These are phyloP conservation scores for Amborella trichopoda DNA, from an alignment of 164 flowering plant genomes.

Conservation along the genomic window DNA sequence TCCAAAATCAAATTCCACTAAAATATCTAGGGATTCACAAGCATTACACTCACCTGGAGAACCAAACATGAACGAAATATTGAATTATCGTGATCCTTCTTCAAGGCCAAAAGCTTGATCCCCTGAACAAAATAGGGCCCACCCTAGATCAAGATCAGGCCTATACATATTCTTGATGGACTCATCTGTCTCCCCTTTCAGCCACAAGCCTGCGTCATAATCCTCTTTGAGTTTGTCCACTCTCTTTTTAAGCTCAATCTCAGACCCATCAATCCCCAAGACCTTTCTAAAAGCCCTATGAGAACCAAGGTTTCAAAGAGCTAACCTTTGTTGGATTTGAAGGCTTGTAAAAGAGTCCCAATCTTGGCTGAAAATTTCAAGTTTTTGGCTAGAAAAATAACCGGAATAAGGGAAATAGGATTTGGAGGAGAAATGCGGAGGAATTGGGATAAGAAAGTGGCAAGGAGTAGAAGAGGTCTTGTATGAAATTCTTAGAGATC, in stretches of 20 bases:
- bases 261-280: constrained; percentile 2
- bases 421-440: constrained; percentile 5
- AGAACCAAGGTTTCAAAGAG: constrained; percentile 3
- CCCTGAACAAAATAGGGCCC: constrained; percentile 15
- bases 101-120: constrained; percentile 8
- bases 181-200: constrained; percentile 5
- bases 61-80: constrained; percentile 7
- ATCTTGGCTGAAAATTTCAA: too few species aligned
- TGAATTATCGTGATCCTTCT: constrained; percentile 7
- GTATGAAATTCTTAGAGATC: too few species aligned
- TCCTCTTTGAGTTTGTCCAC: constrained; percentile 7
- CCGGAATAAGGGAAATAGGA: too few species aligned
- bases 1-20: too few species aligned
- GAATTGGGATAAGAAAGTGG: too few species aligned
- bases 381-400: too few species aligned
- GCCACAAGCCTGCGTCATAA: constrained; percentile 4
- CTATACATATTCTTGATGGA: constrained; percentile 9
- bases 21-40: too few species aligned
- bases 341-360: constrained; percentile 11
- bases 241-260: constrained; percentile 6
- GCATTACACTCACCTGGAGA: too few species aligned
- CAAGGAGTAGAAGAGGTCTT: too few species aligned
- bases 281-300: constrained; percentile 6
- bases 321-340: constrained; percentile 4
- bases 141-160: constrained; percentile 10